A percentile compares a stretch with the other conserved stretches of the same genome.
Conservation (phyloP, 768 basidiomycete genomes). For the Fomitopsis serialis region DNA sequence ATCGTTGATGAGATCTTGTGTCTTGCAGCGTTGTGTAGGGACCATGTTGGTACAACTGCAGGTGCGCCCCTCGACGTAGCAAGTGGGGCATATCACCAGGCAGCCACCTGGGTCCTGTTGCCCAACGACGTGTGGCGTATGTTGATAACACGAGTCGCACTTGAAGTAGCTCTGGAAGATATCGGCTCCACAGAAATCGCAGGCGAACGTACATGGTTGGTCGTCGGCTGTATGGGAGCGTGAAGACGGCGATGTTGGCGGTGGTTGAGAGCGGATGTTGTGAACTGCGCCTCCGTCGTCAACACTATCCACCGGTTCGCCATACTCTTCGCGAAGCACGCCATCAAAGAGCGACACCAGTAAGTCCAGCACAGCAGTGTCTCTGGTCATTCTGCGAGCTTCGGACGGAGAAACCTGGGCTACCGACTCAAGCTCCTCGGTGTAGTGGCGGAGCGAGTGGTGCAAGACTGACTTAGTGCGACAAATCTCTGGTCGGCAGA, state of each 20-base stretch:
- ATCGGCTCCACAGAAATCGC: slow-evolving; percentile 80
- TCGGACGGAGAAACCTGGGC: not conserved
- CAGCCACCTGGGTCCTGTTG: slow-evolving; percentile 31
- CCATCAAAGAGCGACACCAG: slow-evolving; percentile 19
- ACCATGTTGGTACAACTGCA: slow-evolving; percentile 60
- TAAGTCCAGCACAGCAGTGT: not conserved
- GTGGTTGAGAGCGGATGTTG: not conserved
- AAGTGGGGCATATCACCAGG: slow-evolving; percentile 58
- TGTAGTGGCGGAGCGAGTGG: slow-evolving; percentile 40
- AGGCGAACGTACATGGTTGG: slow-evolving; percentile 32
- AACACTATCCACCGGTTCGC: slow-evolving; percentile 13
- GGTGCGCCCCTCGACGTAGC: slow-evolving; percentile 75
- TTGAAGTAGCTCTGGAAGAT: slow-evolving; percentile 81
- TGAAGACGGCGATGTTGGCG: not conserved
- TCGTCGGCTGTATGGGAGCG: not conserved
- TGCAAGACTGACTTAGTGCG: slow-evolving; percentile 65
- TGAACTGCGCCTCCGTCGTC: not conserved
- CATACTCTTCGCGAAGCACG: slow-evolving; percentile 17
- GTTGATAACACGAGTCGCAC: too few species aligned
- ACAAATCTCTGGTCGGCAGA: slow-evolving; percentile 78
- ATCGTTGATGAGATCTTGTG: slow-evolving; percentile 37
- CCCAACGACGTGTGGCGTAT: slow-evolving; percentile 35
- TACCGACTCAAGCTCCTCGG: slow-evolving; percentile 12
- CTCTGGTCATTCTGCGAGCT: not conserved
- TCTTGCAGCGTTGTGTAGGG: slow-evolving; percentile 52